phyloP scores from a whole-genome alignment of 495 filamentous ascomycete species.

The Talaromyces trachyspermus region DNA sequence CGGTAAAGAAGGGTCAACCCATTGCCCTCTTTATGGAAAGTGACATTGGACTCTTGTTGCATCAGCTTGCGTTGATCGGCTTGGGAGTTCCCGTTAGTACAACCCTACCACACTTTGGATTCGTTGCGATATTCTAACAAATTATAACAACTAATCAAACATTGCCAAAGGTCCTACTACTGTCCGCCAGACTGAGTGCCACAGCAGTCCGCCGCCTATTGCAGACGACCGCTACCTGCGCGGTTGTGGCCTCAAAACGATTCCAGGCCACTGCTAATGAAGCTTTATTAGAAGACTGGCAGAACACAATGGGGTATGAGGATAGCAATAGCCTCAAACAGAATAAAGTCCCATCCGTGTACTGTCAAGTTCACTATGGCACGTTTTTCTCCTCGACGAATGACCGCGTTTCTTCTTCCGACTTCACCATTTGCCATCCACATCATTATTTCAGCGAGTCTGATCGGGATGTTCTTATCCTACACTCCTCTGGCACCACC shows the following conservation, averaged over 20 bases:
- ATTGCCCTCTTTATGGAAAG: conserved; percentile 29
- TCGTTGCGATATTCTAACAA: too few species aligned
- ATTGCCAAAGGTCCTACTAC: conserved; percentile 9
- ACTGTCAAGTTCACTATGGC: too few species aligned
- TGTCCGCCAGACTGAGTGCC: conserved; percentile 24
- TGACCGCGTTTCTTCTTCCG: not conserved
- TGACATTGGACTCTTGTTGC: conserved; percentile 21
- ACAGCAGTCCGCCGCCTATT: conserved; percentile 20
- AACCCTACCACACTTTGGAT: too few species aligned
- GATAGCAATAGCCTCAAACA: too few species aligned
- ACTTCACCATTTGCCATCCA: not conserved
- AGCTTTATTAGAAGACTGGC: too few species aligned
- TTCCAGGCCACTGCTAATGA: conserved; percentile 1
- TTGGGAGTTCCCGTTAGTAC: conserved; percentile 22
- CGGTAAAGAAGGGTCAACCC: conserved; percentile 11
- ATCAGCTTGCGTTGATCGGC: conserved; percentile 20
- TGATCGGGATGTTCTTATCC: conserved; percentile 31
- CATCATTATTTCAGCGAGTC: conserved; percentile 12
- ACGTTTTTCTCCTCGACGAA: conserved; percentile 4
- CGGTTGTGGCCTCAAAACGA: conserved; percentile 10
- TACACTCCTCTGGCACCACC: conserved; percentile 43
- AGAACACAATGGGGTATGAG: not conserved
- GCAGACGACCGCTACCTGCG: conserved; percentile 12
- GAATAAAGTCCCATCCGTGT: too few species aligned
- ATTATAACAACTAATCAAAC: too few species aligned